These are phyloP conservation scores for Beauveria caledonica DNA, from an alignment of 2,329 filamentous ascomycete genomes.

Conservation along the genomic window DNA sequence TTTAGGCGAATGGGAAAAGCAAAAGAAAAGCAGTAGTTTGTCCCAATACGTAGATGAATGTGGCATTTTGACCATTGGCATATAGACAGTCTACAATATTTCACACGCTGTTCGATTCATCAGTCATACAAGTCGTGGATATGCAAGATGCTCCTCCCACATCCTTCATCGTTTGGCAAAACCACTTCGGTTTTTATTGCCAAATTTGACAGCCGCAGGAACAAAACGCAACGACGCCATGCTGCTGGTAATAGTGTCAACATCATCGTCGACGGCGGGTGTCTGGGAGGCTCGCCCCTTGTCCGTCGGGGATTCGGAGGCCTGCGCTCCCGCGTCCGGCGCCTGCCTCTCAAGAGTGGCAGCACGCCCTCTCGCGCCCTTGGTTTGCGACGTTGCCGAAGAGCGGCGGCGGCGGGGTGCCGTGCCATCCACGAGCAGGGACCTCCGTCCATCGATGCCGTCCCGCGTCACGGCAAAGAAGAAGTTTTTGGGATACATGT, in stretches of 20 bases:
- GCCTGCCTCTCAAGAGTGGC: slow-evolving; percentile 23
- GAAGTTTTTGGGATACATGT: slow-evolving; percentile 81
- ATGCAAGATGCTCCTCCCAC: not conserved
- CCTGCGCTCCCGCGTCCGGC: slow-evolving; percentile 4
- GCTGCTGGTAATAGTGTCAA: slow-evolving; percentile 55
- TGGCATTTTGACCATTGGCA: not conserved
- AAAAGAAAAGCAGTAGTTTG: not conserved
- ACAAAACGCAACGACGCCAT: slow-evolving; percentile 69
- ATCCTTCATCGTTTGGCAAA: slow-evolving; percentile 24
- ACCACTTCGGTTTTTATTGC: slow-evolving; percentile 42
- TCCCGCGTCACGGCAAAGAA: slow-evolving; percentile 82
- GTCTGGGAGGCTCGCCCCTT: slow-evolving; percentile 11
- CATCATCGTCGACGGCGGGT: slow-evolving; percentile 26
- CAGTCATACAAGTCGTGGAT: not conserved
- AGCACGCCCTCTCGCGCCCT: slow-evolving; percentile 24
- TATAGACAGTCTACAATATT: not conserved
- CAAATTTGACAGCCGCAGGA: slow-evolving; percentile 59
- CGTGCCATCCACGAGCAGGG: slow-evolving; percentile 63
- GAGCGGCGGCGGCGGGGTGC: slow-evolving; percentile 39
- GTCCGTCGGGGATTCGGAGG: not conserved
- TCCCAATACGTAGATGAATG: not conserved
- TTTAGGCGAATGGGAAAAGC: slow-evolving; percentile 1
- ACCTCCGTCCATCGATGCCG: slow-evolving; percentile 79
- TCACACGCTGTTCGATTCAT: not conserved
- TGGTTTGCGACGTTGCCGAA: slow-evolving; percentile 29